Percentiles rank a stretch among this genome's conserved stretches.
These are phyloP conservation scores for Nakazawaea laoshanensis DNA, from an alignment of 805 yeast genomes.

Conservation along the genomic window DNA sequence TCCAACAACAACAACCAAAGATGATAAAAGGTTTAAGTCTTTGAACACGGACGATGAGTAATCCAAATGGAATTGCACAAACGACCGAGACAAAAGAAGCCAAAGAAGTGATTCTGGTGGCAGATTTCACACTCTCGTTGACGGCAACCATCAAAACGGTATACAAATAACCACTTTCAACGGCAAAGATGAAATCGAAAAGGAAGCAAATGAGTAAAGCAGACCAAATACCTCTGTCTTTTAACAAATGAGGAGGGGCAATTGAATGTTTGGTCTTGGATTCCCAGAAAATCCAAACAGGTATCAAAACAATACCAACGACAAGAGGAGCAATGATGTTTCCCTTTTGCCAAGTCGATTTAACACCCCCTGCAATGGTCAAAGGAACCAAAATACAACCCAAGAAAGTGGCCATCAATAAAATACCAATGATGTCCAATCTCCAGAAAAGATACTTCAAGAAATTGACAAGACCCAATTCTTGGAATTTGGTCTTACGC, in stretches of 20 bases:
- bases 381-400: constrained; percentile 67
- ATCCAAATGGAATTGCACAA: constrained; percentile 50
- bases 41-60: constrained; percentile 39
- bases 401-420: constrained; percentile 44
- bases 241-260: constrained; percentile 47
- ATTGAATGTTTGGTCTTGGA: constrained; percentile 34
- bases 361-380: constrained; percentile 64
- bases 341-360: constrained; percentile 27
- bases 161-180: constrained; percentile 65
- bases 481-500: constrained; percentile 5
- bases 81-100: constrained; percentile 61
- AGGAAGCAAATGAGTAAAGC: constrained; percentile 53
- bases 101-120: constrained; percentile 55
- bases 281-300: neutral
- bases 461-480: constrained; percentile 19
- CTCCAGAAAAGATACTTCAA: constrained; percentile 42
- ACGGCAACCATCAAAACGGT: constrained; percentile 54
- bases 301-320: constrained; percentile 27
- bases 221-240: constrained; percentile 61
- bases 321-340: constrained; percentile 33
- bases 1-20: constrained; percentile 47
- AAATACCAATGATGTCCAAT: constrained; percentile 55
- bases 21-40: constrained; percentile 52
- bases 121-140: constrained; percentile 48
- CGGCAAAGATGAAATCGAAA: constrained; percentile 53